These are phyloP conservation scores for Tardiomyces depauwii DNA, from an alignment of 1,139 yeast genomes.

Conservation along the genomic window DNA sequence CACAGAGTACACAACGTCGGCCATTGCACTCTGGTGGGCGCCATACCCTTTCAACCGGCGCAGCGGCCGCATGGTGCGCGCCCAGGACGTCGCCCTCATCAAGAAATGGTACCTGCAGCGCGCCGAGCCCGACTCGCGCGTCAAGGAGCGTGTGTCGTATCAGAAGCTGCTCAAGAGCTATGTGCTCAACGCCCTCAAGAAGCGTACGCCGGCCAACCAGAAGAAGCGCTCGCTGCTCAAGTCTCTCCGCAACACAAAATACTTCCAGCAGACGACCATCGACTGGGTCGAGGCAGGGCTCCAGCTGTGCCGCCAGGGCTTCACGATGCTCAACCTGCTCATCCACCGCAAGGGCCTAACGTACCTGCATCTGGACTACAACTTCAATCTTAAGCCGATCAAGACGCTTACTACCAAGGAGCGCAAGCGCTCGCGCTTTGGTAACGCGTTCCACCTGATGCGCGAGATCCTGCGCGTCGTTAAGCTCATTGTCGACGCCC, in stretches of 20 bases:
- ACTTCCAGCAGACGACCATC: constrained; percentile 79
- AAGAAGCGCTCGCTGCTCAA: constrained; percentile 52
- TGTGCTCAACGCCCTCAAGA: constrained; percentile 56
- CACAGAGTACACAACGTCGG: constrained; percentile 42
- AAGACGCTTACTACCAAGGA: constrained; percentile 95
- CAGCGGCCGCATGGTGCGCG: constrained; percentile 61
- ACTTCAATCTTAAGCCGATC: constrained; percentile 91
- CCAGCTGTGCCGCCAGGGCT: constrained; percentile 88
- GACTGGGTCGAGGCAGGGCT: constrained; percentile 99
- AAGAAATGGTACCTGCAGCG: constrained; percentile 77
- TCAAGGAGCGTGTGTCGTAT: constrained; percentile 74
- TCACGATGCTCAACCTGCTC: constrained; percentile 80
- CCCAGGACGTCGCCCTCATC: constrained; percentile 80
- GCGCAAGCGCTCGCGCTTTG: constrained; percentile 89
- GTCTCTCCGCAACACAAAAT: constrained; percentile 65
- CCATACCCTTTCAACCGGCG: constrained; percentile 77
- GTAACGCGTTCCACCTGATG: constrained; percentile 89
- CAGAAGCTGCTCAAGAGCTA: constrained; percentile 71
- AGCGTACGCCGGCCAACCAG: constrained; percentile 29
- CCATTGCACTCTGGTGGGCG: constrained; percentile 63
- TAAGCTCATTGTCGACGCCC: constrained; percentile 85
- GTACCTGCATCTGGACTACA: constrained; percentile 86
- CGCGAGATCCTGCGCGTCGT: constrained; percentile 76
- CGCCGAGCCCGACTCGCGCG: constrained; percentile 45
- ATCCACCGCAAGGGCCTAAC: constrained; percentile 90